Evolutionary conservation across 495 filamentous ascomycete species (phyloP), one percentile per base, ranked within the genome.

Genomic region (Pyrenula massariospora): DNA sequence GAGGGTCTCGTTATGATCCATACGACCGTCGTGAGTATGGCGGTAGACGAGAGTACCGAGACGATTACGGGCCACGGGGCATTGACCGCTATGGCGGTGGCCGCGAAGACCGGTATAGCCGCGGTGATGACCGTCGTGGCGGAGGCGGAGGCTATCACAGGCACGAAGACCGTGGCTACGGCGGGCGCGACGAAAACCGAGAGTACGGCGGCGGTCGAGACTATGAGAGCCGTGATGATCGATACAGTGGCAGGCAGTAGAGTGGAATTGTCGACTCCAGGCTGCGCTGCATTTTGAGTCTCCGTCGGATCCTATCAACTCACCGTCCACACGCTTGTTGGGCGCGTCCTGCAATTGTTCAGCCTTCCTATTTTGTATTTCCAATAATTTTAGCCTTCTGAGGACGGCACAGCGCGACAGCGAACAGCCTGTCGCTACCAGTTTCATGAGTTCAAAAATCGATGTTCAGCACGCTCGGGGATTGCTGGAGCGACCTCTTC

Each of bases 31-130:
- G 82, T 59, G 77, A 80, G 55, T 76, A 78, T 62, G 77, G 81
- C 58, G 77, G 79, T 51, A 68, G 72, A 59, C 77, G 62, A 58
- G 73, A 66, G 49, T 61, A 70, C 68, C 69, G 77, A 62, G 83
- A 85, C 62, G 83, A 83, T 49, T 86, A 84, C 59, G 80, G 78
- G 47, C 82, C 83, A 59, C 78, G 81, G 66, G 83, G 81, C 54
- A 77, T 81, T 57, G 85, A 88, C 58, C 81, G 85, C 55, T 87
- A 88, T 67, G 77, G 77, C 54, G 75, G 77, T 56, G 77, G 81
- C 49, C 73, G 79, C 21, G 79, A 83, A 60, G 81, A 83, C 62
- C 84, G 86, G 63, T 71, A 75, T 62, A 73, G 80, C 56, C 74
- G 78, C 59, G 74, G 78, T 60, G 77, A 72, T 49, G 70, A 74